Evolutionary conservation across 2,329 filamentous ascomycete genomes (phyloP), one percentile per base, ranked within the genome.

Genomic region (Neofusicoccum kwambonambiense): DNA sequence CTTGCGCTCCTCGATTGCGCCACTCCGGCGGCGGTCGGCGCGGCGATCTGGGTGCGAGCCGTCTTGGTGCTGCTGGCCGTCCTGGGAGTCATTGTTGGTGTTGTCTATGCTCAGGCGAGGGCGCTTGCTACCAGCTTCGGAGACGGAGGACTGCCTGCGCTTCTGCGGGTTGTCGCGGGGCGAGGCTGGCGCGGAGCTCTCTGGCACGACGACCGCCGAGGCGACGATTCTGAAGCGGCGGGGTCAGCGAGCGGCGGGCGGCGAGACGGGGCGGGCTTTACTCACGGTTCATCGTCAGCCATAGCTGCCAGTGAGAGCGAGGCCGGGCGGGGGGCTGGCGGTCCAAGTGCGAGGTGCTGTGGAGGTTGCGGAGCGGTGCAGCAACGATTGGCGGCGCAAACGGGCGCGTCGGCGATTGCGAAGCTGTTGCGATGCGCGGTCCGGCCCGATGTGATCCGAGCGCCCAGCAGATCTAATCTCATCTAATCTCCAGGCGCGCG

Each of bases 1-100:
- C 75, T 91, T 92, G 76, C 89, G 92, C 75, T 98, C 94, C 72
- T 96, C 90, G 65, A 88, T 81, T 34, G 82, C 79, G 60, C 83
- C 78, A 64, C 75, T 81, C 68, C 76, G 78, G 58, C 81, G 79
- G 58, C 78, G 75, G 61, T 78, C 72, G 64, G 71, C 64, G 50
- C 70, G 71, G 66, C 69, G 69, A 41, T 73, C 74, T 41, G 68
- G 45, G n/a, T 63, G 57, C 13, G 72, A 66, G 27, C 65, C 64
- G 65, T 66, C 70, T 67, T 52, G 19, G 70, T 66, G 61, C 69
- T 69, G 45, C 68, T 65, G 44, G 39, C 60, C 51, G 66, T 68
- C 68, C 69, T 19, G 70, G 64, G 64, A 31, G 73, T 72, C 62
- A 62, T 45, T 50, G n/a, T 62, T 64, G 65, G 67, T 64, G 56